Conservation (phyloP, 306 rosid species). For the Bauhinia variegata region DNA sequence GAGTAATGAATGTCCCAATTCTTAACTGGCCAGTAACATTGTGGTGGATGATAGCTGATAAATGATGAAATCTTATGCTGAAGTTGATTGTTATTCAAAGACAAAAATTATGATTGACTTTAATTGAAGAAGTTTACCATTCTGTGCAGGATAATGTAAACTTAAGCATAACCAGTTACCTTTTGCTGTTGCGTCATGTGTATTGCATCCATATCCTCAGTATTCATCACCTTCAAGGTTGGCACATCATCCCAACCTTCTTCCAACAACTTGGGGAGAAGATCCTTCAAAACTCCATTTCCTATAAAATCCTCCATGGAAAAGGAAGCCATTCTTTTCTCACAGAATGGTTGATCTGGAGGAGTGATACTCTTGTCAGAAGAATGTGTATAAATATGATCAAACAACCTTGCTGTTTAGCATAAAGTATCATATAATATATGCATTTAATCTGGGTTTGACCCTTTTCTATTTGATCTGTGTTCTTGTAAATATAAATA, state of each 20-base stretch:
- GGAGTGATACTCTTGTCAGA: conserved; percentile 11
- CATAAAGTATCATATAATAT: conserved; percentile 9
- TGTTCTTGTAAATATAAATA: background rate
- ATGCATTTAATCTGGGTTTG: conserved; percentile 6
- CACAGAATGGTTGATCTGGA: conserved; percentile 16
- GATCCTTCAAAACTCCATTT: conserved; percentile 67
- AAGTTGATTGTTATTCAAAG: conserved; percentile 17
- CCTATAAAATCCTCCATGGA: conserved; percentile 82
- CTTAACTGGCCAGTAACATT: background rate
- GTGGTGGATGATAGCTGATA: background rate
- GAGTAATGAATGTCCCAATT: background rate
- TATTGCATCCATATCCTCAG: conserved; percentile 74
- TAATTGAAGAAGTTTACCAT: background rate
- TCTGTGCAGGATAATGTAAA: conserved; percentile 4
- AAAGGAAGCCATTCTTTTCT: conserved; percentile 72
- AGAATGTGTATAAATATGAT: conserved; percentile 20
- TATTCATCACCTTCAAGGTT: conserved; percentile 77
- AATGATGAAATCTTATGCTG: conserved; percentile 1
- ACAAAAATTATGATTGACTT: background rate
- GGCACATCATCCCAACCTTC: conserved; percentile 98
- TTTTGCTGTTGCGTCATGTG: conserved; percentile 77
- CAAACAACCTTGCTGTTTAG: conserved; percentile 14
- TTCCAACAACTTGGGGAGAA: conserved; percentile 67
- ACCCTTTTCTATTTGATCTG: background rate
- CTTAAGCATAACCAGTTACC: conserved; percentile 45